Evolutionary conservation across 192 early-diverging fungal species (phyloP), one percentile per base, ranked within the genome.

Genomic region (Lunasporangiospora selenospora): DNA sequence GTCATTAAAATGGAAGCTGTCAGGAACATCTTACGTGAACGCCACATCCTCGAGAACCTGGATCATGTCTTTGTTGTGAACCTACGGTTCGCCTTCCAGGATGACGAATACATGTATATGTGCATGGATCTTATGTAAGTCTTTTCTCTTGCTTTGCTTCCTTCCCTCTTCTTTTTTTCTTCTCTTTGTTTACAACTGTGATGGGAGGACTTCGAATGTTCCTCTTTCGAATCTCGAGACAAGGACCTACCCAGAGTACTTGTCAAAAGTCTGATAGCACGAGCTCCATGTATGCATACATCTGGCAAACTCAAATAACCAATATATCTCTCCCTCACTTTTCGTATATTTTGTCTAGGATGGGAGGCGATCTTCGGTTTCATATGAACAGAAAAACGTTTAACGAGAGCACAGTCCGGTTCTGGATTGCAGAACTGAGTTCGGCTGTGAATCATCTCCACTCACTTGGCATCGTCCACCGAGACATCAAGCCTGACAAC

Each of bases 401-500:
- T 58, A 83, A 92, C 37, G 95, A 97, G 76, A 84, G 84, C 50
- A 85, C 87, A 0, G 83, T 98, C 31, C 63, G 79, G 43, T 90
- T 96, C 65, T 95, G 92, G 87, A 86, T 93, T n/a, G 93, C 94
- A 16, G 97, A 98, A 80, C 53, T 95, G 8, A 80, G 88, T 37
- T 93, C 82, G 48, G 95, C 90, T 6, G 60, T 97, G 19, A 71
- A 80, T 47, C 92, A 97, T 71, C 79, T 98, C 31, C 97, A 98
- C 64, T 80, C 77, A 30, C 84, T 89, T 46, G 78, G 78, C 13
- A 93, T 97, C 18, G 89, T 97, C 13, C 97, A 98, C 76, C 75
- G 85, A 54, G 97, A 98, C 73, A 83, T 98, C 51, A 98, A 97
- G 78, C 97, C 97, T 0, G 93, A 97, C 63, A 97, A 98, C 67